phyloP scores from a whole-genome alignment of 805 yeast genomes.

The Millerozyma miso region DNA sequence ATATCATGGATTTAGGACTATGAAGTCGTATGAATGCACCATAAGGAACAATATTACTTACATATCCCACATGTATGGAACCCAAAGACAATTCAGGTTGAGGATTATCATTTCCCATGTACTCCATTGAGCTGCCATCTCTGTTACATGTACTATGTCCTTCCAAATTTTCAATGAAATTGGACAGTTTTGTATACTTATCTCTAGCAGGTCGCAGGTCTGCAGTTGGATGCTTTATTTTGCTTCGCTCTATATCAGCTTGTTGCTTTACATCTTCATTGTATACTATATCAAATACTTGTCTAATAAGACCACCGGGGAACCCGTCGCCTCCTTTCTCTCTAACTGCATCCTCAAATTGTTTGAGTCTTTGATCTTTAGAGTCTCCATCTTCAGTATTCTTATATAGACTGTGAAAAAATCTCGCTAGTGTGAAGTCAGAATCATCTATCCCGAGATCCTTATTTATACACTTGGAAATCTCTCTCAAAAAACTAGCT shows the following conservation, averaged over 20 bases:
- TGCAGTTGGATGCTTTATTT: conserved; percentile 5
- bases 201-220: no score
- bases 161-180: not conserved
- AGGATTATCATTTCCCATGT: no score
- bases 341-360: conserved; percentile 10
- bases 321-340: conserved; percentile 42
- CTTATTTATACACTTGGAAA: conserved; percentile 9
- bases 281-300: conserved; percentile 11
- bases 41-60: conserved; percentile 56
- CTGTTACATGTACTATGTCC: not conserved
- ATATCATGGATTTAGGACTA: conserved; percentile 24
- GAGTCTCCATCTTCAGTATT: conserved; percentile 5
- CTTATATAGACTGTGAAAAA: conserved; percentile 22
- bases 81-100: conserved; percentile 23
- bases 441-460: conserved; percentile 19
- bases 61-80: conserved; percentile 55
- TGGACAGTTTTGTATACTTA: conserved; percentile 1
- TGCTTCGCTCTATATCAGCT: not conserved
- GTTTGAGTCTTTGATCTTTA: conserved; percentile 3
- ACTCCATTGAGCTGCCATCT: not conserved
- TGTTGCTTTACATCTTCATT: conserved; percentile 1
- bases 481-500: not conserved
- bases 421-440: conserved; percentile 23
- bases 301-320: conserved; percentile 26
- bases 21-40: conserved; percentile 73